Evolutionary conservation across 1,139 yeast genomes (phyloP), one percentile per base, ranked within the genome.

Genomic region (Blastobotrys malaysiensis): DNA sequence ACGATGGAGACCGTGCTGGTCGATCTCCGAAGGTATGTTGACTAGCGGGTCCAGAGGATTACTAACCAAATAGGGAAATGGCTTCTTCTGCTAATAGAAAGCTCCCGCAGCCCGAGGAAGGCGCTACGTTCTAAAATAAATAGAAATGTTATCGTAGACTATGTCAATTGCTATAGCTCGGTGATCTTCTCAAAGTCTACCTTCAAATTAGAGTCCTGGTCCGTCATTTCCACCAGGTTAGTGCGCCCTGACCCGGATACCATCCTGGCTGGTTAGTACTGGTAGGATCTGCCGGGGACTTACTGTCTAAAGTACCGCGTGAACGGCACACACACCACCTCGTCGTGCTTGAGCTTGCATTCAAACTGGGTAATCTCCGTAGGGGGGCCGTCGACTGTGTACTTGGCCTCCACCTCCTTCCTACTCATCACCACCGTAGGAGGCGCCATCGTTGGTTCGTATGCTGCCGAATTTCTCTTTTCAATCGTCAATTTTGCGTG

Each of bases 1-100:
- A 88, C 95, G 44, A 88, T 95, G 90, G 99, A 95, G 71, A 88
- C 93, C 18, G 80, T 93, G 14, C 77, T 95, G 61, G 79, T 91
- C 61, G 98, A 91, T 65, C 74, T 95, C 63, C 81, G 99, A 73
- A 67, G 55, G 57, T 55, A 48, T 44, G 57, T 52, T n/a, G n/a
- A n/a, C n/a, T n/a, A n/a, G n/a, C n/a, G n/a, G n/a, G n/a, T n/a
- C n/a, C n/a, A n/a, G n/a, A n/a, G n/a, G n/a, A n/a, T n/a, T n/a
- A 45, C 53, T 48, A 45, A 54, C 36, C 22, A 26, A 31, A 9
- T 39, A 55, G 80, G 65, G 87, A 83, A 60, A 91, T 93, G 98
- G 96, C 96, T 0, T 73, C 82, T 20, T 80, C 95, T 6, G 73
- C 83, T 16, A 91, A 93, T 71, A 85, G 90, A 76, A 89, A 88